Base-by-base conservation (phyloP, 768 basidiomycete species). In the Boletus fagicola region DNA sequence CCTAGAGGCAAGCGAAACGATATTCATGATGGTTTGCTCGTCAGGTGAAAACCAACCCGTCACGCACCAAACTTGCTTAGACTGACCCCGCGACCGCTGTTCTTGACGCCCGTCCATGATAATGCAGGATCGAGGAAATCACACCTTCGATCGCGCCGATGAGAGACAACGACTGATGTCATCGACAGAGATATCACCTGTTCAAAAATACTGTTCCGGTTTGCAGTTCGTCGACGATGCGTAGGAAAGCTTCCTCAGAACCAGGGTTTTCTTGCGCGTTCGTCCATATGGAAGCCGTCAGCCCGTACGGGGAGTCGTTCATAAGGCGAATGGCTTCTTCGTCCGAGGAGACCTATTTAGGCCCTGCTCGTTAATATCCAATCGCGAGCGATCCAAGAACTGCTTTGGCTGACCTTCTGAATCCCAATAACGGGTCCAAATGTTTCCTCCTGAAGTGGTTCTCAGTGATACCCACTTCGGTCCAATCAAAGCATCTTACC, bases 221-320 rank as follows among this genome's bases (percentile, higher is more conserved):
- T 56, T 95, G 85, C 33, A 98, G 71, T 60, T 89, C 86, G 8
- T 80, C 83, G 26, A 96, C 75, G 40, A 68, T 63, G 47, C 69
- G 72, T 55, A 87, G 64, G 75, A 98, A 97, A 0, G 82, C 85
- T 3, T 72, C 66, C 59, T 89, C 80, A 0, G 90, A 91, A n/a
- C 80, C 80, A 0, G 78, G 71, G 56, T 85, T 80, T 4, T 73
- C 74, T 30, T 81, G 78, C 0, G 78, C 82, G 63, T 91, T 82
- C 1, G 97, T 98, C 97, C 96, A 99, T 33, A 99, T 71, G 18
- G 93, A 94, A 5, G 92, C 93, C 2, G 96, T 99, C 22, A 99
- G 79, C 15, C 97, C 97, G 68, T 95, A 98, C 0, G 83, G 84
- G 16, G 95, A 97, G 71, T 98, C 94, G 71, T 99, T 98, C 91